phyloP scores from a whole-genome alignment of 2,329 filamentous ascomycete species.

The Diaporthe nobilis region DNA sequence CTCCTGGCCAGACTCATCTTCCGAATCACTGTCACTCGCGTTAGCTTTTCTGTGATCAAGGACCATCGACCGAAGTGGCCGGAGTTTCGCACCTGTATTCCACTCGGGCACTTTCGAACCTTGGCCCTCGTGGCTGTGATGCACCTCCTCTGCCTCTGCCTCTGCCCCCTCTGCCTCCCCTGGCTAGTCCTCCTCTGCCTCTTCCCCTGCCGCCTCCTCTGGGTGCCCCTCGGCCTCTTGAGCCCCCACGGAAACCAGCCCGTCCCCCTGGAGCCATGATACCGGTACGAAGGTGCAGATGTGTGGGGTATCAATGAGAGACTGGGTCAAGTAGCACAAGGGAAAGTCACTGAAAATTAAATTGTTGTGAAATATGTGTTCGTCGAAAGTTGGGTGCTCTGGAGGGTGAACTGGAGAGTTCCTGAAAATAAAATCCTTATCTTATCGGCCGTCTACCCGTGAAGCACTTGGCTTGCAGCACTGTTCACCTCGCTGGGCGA shows the following conservation, averaged over 20 bases:
- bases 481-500: background rate
- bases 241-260: slow-evolving; percentile 47
- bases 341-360: background rate
- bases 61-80: slow-evolving; percentile 25
- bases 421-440: slow-evolving; percentile 39
- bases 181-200: slow-evolving; percentile 44
- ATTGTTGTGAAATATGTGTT: background rate
- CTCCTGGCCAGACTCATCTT: slow-evolving; percentile 51
- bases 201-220: slow-evolving; percentile 47
- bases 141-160: slow-evolving; percentile 46
- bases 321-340: background rate
- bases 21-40: slow-evolving; percentile 44
- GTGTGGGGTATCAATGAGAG: too few species aligned
- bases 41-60: slow-evolving; percentile 44
- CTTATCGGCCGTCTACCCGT: slow-evolving; percentile 31
- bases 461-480: background rate
- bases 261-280: slow-evolving; percentile 46
- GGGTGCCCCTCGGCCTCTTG: slow-evolving; percentile 50
- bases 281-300: too few species aligned
- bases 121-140: slow-evolving; percentile 49
- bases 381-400: background rate
- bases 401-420: background rate
- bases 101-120: slow-evolving; percentile 61
- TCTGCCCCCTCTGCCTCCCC: slow-evolving; percentile 47
- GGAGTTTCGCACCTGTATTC: slow-evolving; percentile 46